Base-by-base conservation (phyloP, 176 grass and related monocot species). In the maize (Zea mays) region DNA sequence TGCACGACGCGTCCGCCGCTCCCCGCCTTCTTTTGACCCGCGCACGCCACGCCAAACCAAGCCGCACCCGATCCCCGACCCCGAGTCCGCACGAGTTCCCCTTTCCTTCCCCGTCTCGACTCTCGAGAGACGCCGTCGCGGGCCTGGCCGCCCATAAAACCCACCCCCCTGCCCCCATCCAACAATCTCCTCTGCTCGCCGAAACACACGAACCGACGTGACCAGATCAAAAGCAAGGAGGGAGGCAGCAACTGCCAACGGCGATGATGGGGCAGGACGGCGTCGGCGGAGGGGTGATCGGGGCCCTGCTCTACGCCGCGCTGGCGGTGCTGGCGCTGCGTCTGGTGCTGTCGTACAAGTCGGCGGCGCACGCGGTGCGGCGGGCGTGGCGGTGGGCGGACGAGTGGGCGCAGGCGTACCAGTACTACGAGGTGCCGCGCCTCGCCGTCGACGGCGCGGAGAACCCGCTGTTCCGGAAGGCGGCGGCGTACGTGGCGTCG, bases 401-500 rank as follows among this genome's bases (percentile, higher is more conserved):
- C 74, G 96, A 96, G 83, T 75, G 85, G 76, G 67, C 84, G 17
- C 96, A 99, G 67, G 96, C 80, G 19, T 99, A 96, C 81, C 96
- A 99, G 86, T 71, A 81, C 81, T 99, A 90, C 90, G 96, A 99
- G 76, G 88, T 99, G 69, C 92, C 88, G 21, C 83, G 88, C 14
- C 54, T 69, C 81, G 74, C 13, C 50, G 55, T 13, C 9, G 67
- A 51, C 62, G 86, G 54, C 2, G 69, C 73, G 60, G 96, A 99
- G 75, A 99, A 99, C 72, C 92, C 96, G 21, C 74, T 99, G 54
- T 93, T 95, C 85, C 85, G 92, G n/a, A 87, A 92, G 78, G 96
- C 90, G 36, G 72, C 80, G 5, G 89, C 79, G 21, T 99, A 99
- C 63, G 83, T 99, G 33, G 62, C 92, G 8, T 66, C 90, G 47